phyloP scores from a whole-genome alignment of 1,284 basidiomycete genomes.

The Ustilago sp. region DNA sequence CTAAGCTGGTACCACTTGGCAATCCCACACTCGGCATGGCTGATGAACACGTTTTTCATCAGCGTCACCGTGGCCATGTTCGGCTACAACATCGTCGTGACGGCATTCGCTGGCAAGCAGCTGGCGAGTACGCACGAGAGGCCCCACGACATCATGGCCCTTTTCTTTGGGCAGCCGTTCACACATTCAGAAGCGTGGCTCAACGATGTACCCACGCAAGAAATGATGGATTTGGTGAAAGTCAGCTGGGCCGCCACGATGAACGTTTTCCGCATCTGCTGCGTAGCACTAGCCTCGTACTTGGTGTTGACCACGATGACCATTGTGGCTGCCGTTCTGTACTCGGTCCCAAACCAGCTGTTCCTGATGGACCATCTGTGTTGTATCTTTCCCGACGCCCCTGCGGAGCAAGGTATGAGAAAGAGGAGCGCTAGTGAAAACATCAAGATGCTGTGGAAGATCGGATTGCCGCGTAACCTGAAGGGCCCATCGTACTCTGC shows the following conservation, averaged over 20 bases:
- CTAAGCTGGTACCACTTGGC: slow-evolving; percentile 22
- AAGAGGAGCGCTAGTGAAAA: background rate
- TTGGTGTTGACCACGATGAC: background rate
- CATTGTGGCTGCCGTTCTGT: background rate
- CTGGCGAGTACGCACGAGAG: background rate
- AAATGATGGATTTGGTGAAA: background rate
- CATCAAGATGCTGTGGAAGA: slow-evolving; percentile 6
- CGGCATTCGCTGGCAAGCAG: background rate
- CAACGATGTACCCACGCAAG: slow-evolving; percentile 3
- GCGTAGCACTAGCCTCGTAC: slow-evolving; percentile 13
- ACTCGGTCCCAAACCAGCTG: slow-evolving; percentile 24
- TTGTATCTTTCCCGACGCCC: slow-evolving; percentile 17
- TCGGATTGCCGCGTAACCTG: slow-evolving; percentile 13
- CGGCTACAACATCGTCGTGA: slow-evolving; percentile 7
- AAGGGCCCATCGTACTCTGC: slow-evolving; percentile 11
- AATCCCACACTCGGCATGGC: slow-evolving; percentile 21
- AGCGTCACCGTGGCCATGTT: slow-evolving; percentile 13
- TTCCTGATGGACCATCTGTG: slow-evolving; percentile 23
- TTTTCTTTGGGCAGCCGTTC: background rate
- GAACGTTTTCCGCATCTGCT: slow-evolving; percentile 23
- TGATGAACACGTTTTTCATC: slow-evolving; percentile 26
- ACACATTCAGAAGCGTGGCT: slow-evolving; percentile 17
- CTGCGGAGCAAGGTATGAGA: background rate
- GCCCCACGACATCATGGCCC: background rate
- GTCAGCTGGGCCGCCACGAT: background rate